A percentile compares a stretch with the other conserved stretches of the same genome.
Conservation (phyloP, 805 yeast genomes). For the Sugiyamaella chiloensis region DNA sequence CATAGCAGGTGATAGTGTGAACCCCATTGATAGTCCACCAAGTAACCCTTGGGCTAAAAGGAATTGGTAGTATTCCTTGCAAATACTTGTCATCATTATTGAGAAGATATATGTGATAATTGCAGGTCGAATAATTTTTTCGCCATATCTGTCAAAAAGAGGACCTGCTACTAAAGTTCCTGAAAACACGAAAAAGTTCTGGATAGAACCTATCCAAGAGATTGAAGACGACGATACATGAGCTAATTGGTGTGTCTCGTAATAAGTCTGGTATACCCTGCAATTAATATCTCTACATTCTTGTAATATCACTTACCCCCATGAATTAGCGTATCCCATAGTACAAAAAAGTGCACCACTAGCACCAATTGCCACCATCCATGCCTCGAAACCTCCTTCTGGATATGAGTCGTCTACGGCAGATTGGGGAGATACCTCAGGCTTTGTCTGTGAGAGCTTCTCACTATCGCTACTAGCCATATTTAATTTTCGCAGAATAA, state of each 20-base stretch:
- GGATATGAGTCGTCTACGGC: background rate
- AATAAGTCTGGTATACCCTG: slow-evolving; percentile 24
- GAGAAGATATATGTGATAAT: slow-evolving; percentile 26
- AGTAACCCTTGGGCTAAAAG: slow-evolving; percentile 51
- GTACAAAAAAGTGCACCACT: background rate
- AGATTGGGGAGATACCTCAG: too few relatives aligned
- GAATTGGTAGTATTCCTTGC: slow-evolving; percentile 46
- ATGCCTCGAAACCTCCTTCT: background rate
- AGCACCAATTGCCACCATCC: background rate
- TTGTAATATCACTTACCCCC: background rate
- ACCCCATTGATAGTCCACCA: slow-evolving; percentile 43
- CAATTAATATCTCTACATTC: background rate
- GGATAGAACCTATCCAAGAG: slow-evolving; percentile 36
- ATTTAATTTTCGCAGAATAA: too few relatives aligned
- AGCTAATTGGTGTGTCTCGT: slow-evolving; percentile 43
- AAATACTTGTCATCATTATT: slow-evolving; percentile 34
- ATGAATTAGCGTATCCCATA: background rate
- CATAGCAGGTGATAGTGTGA: slow-evolving; percentile 43
- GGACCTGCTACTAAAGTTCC: slow-evolving; percentile 30
- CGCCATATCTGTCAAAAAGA: slow-evolving; percentile 28
- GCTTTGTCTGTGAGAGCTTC: too few relatives aligned
- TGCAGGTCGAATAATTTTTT: slow-evolving; percentile 23
- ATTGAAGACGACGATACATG: slow-evolving; percentile 36
- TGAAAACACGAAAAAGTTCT: slow-evolving; percentile 28
- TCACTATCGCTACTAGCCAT: too few relatives aligned